phyloP scores from a whole-genome alignment of 192 early-diverging fungal species.

The Backusella macrospora region DNA sequence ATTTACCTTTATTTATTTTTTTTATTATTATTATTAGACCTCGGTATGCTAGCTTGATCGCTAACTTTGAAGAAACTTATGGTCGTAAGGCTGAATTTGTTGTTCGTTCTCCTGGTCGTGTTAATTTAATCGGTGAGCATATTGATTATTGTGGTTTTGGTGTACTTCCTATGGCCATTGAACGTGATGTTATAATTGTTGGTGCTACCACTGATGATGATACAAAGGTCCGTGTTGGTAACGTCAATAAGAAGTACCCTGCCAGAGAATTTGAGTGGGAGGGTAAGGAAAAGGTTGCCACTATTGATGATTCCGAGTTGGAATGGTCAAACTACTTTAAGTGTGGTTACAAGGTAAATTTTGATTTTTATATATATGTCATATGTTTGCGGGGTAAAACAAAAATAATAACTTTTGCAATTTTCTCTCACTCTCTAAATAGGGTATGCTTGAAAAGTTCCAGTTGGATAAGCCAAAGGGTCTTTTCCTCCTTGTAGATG shows the following conservation, averaged over 20 bases:
- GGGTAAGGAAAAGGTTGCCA: conserved; percentile 55
- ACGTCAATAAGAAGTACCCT: conserved; percentile 56
- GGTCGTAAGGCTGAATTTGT: conserved; percentile 75
- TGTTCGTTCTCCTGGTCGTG: conserved; percentile 89
- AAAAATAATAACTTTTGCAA: conserved; percentile 3
- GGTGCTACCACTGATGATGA: conserved; percentile 47
- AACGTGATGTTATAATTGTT: conserved; percentile 70
- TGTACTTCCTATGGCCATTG: conserved; percentile 96
- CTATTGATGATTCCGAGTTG: conserved; percentile 68
- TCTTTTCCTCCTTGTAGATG: conserved; percentile 74
- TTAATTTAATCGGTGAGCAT: conserved; percentile 97
- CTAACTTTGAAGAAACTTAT: conserved; percentile 54
- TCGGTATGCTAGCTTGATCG: conserved; percentile 57
- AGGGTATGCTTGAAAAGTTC: conserved; percentile 63
- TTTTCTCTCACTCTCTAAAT: background rate
- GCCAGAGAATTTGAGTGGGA: conserved; percentile 52
- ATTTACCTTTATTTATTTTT: background rate
- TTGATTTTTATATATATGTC: background rate
- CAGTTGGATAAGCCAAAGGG: conserved; percentile 51
- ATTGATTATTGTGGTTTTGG: conserved; percentile 95
- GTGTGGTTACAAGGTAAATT: conserved; percentile 79
- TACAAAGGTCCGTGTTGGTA: conserved; percentile 54
- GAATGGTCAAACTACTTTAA: conserved; percentile 95
- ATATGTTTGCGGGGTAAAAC: background rate
- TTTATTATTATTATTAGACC: conserved; percentile 18